These are phyloP conservation scores for Paecilomyces fulvus DNA, from an alignment of 2,329 filamentous ascomycete genomes.

Conservation along the genomic window DNA sequence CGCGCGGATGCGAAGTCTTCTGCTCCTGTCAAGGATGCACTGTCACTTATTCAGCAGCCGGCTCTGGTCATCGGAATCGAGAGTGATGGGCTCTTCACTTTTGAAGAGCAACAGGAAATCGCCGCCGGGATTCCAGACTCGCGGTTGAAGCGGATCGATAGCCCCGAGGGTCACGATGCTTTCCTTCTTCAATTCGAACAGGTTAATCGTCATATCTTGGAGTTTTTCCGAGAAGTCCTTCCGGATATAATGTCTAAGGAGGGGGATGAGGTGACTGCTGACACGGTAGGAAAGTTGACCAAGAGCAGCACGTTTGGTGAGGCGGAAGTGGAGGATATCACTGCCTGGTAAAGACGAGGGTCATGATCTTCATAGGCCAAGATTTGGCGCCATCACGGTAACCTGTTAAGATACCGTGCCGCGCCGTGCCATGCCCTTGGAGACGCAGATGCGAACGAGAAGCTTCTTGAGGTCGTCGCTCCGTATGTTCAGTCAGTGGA, in stretches of 20 bases:
- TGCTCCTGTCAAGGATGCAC: constrained; percentile 58
- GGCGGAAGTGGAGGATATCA: constrained; percentile 93
- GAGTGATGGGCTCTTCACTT: constrained; percentile 91
- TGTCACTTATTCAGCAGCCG: constrained; percentile 78
- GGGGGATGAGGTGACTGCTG: constrained; percentile 40
- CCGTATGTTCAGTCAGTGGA: neutral
- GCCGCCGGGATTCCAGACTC: constrained; percentile 72
- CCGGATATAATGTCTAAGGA: constrained; percentile 76
- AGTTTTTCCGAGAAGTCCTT: constrained; percentile 72
- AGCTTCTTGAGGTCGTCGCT: neutral
- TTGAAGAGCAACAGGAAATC: constrained; percentile 90
- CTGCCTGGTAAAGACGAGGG: constrained; percentile 63
- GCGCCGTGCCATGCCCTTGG: neutral
- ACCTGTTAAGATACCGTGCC: neutral
- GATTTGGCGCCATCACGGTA: neutral
- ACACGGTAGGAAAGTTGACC: constrained; percentile 53
- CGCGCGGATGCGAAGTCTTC: constrained; percentile 42
- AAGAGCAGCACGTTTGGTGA: constrained; percentile 93
- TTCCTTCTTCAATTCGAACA: constrained; percentile 96
- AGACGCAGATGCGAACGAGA: neutral
- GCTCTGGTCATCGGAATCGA: constrained; percentile 89
- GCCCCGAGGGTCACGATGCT: constrained; percentile 89
- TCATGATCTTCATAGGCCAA: neutral
- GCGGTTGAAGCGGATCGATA: constrained; percentile 77
- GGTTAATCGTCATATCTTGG: constrained; percentile 79